Evolutionary conservation across 805 yeast genomes (phyloP).

Genomic region (Peterozyma xylosa): DNA sequence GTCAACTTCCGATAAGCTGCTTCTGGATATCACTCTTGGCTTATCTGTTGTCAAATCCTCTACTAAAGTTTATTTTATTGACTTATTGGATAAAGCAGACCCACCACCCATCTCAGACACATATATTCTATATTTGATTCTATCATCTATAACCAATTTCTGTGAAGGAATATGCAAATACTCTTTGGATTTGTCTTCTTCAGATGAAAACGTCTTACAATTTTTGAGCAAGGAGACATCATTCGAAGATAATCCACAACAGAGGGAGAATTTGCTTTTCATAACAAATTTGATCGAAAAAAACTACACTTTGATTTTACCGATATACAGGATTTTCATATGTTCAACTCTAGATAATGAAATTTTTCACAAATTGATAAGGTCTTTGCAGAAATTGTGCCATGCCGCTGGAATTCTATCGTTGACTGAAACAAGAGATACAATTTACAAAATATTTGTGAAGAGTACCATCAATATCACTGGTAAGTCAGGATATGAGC

Average conservation of each 20-base stretch:
- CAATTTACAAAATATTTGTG: slow-evolving; percentile 40
- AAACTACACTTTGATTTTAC: slow-evolving; percentile 32
- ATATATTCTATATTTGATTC: slow-evolving; percentile 53
- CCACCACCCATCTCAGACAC: slow-evolving; percentile 63
- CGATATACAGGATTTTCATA: slow-evolving; percentile 42
- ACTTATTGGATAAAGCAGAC: slow-evolving; percentile 72
- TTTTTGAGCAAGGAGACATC: slow-evolving; percentile 17
- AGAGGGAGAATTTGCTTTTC: slow-evolving; percentile 9
- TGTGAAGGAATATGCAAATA: slow-evolving; percentile 64
- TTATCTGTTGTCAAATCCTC: slow-evolving; percentile 37
- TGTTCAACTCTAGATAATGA: slow-evolving; percentile 67
- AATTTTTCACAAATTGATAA: slow-evolving; percentile 54
- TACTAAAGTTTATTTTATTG: slow-evolving; percentile 53
- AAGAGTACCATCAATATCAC: slow-evolving; percentile 33
- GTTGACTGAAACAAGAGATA: slow-evolving; percentile 47
- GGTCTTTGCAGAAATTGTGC: slow-evolving; percentile 73
- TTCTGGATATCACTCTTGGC: slow-evolving; percentile 14
- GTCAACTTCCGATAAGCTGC: slow-evolving; percentile 7
- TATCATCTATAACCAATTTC: slow-evolving; percentile 42
- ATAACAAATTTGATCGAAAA: slow-evolving; percentile 21
- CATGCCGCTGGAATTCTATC: slow-evolving; percentile 79
- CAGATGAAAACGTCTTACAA: slow-evolving; percentile 8
- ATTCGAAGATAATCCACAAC: slow-evolving; percentile 6
- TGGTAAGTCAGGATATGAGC: slow-evolving; percentile 21
- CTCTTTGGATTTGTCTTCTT: slow-evolving; percentile 32